A percentile compares a stretch with the other conserved stretches of the same genome.
phyloP scores from a whole-genome alignment of 768 basidiomycete genomes.

The Phanerodontia chrysosporium region DNA sequence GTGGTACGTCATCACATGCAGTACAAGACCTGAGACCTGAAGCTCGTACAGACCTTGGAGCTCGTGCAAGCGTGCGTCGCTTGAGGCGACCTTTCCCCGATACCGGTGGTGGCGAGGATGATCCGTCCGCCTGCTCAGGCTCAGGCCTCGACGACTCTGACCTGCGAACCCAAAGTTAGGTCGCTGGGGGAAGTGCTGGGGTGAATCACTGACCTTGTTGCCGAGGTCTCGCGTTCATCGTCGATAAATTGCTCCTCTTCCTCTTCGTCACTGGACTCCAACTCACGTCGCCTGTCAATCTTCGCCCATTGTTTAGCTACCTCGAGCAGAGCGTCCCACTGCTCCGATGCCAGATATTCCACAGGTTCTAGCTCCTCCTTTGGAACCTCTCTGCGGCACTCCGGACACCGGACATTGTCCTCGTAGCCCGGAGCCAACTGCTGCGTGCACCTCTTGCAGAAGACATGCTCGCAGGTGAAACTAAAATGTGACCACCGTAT shows the following conservation, averaged over 20 bases:
- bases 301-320: conserved; percentile 36
- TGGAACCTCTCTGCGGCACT: conserved; percentile 28
- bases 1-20: background rate
- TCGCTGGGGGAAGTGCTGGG: background rate
- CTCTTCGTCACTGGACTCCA: conserved; percentile 41
- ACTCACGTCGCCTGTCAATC: conserved; percentile 33
- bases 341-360: conserved; percentile 34
- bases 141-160: background rate
- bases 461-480: conserved; percentile 39
- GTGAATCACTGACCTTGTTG: background rate
- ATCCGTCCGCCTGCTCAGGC: background rate
- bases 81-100: background rate
- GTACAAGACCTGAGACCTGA: background rate
- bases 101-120: background rate
- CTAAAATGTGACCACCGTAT: conserved; percentile 27
- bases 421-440: conserved; percentile 20
- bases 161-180: background rate
- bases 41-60: background rate
- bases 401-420: conserved; percentile 33
- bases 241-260: conserved; percentile 37
- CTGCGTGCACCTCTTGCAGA: conserved; percentile 37
- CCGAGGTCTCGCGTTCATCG: conserved; percentile 13
- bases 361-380: conserved; percentile 34
- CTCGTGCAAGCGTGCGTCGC: background rate
- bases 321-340: conserved; percentile 41